A percentile compares a stretch with the other conserved stretches of the same genome.
Conservation (phyloP, 2,329 filamentous ascomycete species). For the Claviceps humidiphila region DNA sequence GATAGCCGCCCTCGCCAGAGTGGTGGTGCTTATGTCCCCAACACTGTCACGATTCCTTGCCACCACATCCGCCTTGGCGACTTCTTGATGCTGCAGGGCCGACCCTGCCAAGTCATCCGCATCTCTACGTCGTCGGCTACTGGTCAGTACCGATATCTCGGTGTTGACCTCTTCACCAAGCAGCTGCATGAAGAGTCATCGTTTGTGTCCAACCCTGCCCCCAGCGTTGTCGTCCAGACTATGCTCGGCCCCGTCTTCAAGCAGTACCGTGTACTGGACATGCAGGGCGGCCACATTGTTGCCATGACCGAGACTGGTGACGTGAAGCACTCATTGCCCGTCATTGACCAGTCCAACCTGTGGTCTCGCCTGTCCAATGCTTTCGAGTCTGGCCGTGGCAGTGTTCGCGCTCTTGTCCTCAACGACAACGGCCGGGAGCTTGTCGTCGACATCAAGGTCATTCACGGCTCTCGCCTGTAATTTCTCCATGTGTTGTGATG, state of each 20-base stretch:
- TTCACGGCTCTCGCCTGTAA: constrained; percentile 66
- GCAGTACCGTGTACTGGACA: constrained; percentile 99
- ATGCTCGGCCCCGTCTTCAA: constrained; percentile 99
- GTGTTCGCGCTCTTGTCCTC: constrained; percentile 89
- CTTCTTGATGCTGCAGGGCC: constrained; percentile 96
- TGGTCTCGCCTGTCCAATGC: constrained; percentile 66
- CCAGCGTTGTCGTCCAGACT: constrained; percentile 95
- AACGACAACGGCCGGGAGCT: constrained; percentile 87
- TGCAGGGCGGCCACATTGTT: constrained; percentile 73
- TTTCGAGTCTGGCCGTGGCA: constrained; percentile 86
- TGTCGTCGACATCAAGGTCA: constrained; percentile 97
- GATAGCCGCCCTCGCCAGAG: constrained; percentile 16
- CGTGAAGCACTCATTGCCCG: constrained; percentile 88
- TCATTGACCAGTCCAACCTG: constrained; percentile 90
- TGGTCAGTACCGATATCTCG: constrained; percentile 98
- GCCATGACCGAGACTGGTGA: constrained; percentile 99
- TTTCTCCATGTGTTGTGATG: neutral
- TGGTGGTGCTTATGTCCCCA: constrained; percentile 36
- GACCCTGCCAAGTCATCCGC: constrained; percentile 98
- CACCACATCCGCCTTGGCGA: constrained; percentile 99
- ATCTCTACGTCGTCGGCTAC: constrained; percentile 97
- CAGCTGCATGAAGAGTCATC: constrained; percentile 97
- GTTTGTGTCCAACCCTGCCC: constrained; percentile 92
- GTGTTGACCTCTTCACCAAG: constrained; percentile 99
- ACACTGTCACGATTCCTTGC: constrained; percentile 96